Conservation (phyloP, 306 rosid species). For the Trifolium repens region DNA sequence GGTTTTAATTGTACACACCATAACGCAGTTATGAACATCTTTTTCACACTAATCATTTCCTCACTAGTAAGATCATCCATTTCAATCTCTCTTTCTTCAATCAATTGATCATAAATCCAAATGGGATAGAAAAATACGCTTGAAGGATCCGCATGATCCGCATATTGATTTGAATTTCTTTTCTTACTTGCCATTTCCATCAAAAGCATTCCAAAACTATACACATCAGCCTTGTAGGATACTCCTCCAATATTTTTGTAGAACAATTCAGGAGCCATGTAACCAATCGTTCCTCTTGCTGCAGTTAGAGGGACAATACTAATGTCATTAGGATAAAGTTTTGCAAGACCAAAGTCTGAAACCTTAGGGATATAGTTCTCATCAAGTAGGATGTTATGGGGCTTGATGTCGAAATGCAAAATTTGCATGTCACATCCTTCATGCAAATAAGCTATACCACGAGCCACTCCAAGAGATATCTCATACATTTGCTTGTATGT, state of each 20-base stretch:
- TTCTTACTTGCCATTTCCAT: neutral
- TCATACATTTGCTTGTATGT: neutral
- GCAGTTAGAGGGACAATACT: neutral
- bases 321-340: neutral
- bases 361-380: neutral
- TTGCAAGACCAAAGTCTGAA: constrained; percentile 1
- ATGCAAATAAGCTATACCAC: constrained; percentile 1
- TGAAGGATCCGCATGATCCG: neutral
- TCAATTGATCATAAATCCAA: neutral
- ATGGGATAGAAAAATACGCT: neutral
- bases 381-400: neutral
- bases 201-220: neutral
- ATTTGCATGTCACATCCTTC: neutral
- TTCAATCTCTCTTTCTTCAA: neutral
- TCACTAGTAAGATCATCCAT: neutral
- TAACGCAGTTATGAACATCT: neutral
- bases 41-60: neutral
- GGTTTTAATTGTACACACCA: constrained; percentile 1
- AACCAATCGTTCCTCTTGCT: neutral
- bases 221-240: neutral
- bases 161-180: neutral
- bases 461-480: constrained; percentile 1
- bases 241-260: neutral
- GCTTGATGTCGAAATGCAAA: constrained; percentile 7
- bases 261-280: neutral